phyloP scores from a whole-genome alignment of 2,329 filamentous ascomycete species.

The Penicillium psychrosexuale region DNA sequence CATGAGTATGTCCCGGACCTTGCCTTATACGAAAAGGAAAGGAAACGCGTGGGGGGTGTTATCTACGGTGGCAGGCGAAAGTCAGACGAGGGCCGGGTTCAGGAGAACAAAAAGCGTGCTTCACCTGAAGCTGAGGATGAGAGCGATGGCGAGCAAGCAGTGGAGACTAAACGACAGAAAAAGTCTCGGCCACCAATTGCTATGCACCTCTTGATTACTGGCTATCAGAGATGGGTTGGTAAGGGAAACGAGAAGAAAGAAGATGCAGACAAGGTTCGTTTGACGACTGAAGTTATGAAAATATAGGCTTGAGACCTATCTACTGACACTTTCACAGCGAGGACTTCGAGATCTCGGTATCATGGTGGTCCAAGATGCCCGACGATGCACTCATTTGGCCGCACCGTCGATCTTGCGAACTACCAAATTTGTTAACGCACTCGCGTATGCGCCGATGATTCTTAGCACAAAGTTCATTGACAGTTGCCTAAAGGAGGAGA shows the following conservation, averaged over 20 bases:
- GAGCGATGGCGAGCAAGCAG: slow-evolving; percentile 53
- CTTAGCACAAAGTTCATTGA: slow-evolving; percentile 78
- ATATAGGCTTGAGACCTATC: not conserved
- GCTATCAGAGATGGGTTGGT: slow-evolving; percentile 76
- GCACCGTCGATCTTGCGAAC: slow-evolving; percentile 85
- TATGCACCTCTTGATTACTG: slow-evolving; percentile 77
- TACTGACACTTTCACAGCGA: slow-evolving; percentile 51
- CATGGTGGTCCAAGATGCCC: slow-evolving; percentile 70
- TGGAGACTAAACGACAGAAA: slow-evolving; percentile 61
- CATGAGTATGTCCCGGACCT: slow-evolving; percentile 80
- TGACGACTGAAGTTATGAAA: not conserved
- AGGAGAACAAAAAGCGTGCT: slow-evolving; percentile 43
- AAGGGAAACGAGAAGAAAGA: slow-evolving; percentile 63
- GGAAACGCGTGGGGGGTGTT: slow-evolving; percentile 71
- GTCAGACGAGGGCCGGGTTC: slow-evolving; percentile 40
- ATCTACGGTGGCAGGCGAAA: slow-evolving; percentile 56
- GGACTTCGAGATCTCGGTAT: slow-evolving; percentile 82
- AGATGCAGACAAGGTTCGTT: slow-evolving; percentile 71
- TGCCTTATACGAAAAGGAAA: slow-evolving; percentile 87
- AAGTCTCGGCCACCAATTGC: slow-evolving; percentile 62
- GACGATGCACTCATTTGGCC: slow-evolving; percentile 77
- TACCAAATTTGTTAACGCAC: slow-evolving; percentile 84
- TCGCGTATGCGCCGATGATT: slow-evolving; percentile 76
- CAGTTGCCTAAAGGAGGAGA: slow-evolving; percentile 66
- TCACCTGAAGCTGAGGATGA: slow-evolving; percentile 49